Conservation (phyloP, 2,329 filamentous ascomycete species). For the Colletotrichum navitas region DNA sequence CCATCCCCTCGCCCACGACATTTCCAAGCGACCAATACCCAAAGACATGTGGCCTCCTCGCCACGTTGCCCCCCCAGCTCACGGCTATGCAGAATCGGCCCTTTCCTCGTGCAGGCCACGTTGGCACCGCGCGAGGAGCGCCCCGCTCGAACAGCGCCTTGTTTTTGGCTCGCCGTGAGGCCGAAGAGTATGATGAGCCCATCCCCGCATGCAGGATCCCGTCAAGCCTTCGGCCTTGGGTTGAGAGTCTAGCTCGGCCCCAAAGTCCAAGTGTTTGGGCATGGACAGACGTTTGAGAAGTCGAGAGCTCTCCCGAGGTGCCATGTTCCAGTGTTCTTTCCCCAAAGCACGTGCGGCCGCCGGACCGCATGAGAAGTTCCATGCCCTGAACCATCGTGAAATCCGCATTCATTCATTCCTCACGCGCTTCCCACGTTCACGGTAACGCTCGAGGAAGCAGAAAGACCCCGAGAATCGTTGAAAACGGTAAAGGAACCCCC, state of each 20-base stretch:
- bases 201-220: conserved; percentile 13
- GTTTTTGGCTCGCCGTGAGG: neutral
- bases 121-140: conserved; percentile 19
- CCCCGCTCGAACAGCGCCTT: neutral
- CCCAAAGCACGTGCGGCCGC: neutral
- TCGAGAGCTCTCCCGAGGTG: neutral
- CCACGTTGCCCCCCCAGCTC: conserved; percentile 3
- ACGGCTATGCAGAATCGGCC: conserved; percentile 1
- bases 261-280: neutral
- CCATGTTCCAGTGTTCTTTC: neutral
- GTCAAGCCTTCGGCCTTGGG: neutral
- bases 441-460: neutral
- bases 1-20: neutral
- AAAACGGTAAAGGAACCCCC: neutral
- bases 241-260: neutral
- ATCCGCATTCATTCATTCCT: neutral
- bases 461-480: neutral
- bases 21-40: neutral
- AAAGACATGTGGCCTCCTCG: neutral
- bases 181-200: neutral
- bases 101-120: conserved; percentile 19
- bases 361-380: neutral
- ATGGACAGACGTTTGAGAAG: neutral
- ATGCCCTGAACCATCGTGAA: neutral
- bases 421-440: neutral